These are phyloP conservation scores for Penicillium desertorum DNA, from an alignment of 495 filamentous ascomycete genomes.

Conservation along the genomic window DNA sequence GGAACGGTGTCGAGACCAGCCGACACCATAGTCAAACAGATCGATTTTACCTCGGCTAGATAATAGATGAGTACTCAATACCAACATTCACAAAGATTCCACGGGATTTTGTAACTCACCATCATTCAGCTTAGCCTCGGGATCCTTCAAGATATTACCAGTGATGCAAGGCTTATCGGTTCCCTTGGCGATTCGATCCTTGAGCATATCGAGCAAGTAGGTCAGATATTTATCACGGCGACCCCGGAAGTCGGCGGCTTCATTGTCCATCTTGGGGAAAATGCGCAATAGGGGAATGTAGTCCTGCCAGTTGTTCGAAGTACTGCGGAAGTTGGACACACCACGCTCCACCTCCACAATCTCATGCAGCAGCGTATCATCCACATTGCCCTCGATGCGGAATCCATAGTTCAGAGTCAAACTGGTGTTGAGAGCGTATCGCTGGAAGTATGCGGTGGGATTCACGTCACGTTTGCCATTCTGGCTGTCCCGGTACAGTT, in stretches of 20 bases:
- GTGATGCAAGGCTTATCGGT: constrained; percentile 71
- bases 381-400: constrained; percentile 57
- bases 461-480: constrained; percentile 61
- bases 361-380: constrained; percentile 58
- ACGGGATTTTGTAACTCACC: constrained; percentile 33
- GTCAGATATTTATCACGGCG: constrained; percentile 59
- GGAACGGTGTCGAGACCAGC: constrained; percentile 70
- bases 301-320: constrained; percentile 70
- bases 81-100: not conserved
- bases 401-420: constrained; percentile 67
- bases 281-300: constrained; percentile 64
- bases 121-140: constrained; percentile 61
- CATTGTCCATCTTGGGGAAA: constrained; percentile 52
- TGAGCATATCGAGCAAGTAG: constrained; percentile 58
- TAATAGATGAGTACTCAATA: constrained; percentile 6
- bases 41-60: constrained; percentile 65
- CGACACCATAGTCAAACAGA: constrained; percentile 74
- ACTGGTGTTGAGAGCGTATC: constrained; percentile 65
- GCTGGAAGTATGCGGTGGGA: constrained; percentile 64
- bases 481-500: constrained; percentile 57
- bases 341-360: constrained; percentile 63
- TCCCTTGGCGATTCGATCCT: constrained; percentile 57
- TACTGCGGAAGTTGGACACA: constrained; percentile 63
- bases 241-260: constrained; percentile 54
- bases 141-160: constrained; percentile 66